Evolutionary conservation across 495 filamentous ascomycete species (phyloP).

Genomic region (Jackrogersella minutella): DNA sequence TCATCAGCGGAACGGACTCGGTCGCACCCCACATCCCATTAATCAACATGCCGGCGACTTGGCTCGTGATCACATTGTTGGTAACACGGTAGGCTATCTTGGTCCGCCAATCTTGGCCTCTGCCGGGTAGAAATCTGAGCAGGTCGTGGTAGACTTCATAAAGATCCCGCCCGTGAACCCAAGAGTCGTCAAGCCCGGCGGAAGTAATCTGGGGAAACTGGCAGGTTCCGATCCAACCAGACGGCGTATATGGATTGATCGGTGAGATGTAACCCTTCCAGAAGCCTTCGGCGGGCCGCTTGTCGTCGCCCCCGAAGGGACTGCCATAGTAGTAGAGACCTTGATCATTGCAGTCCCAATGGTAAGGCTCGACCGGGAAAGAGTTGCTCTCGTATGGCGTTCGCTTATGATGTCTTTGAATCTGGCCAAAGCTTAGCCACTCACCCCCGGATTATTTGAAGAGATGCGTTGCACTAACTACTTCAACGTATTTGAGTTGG

Average conservation of each 20-base stretch:
- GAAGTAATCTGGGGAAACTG: slow-evolving; percentile 76
- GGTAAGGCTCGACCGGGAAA: slow-evolving; percentile 69
- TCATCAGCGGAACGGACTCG: slow-evolving; percentile 53
- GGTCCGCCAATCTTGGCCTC: slow-evolving; percentile 43
- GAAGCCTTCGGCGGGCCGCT: slow-evolving; percentile 56
- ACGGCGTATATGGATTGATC: slow-evolving; percentile 65
- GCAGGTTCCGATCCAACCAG: slow-evolving; percentile 69
- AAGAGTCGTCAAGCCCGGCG: slow-evolving; percentile 69
- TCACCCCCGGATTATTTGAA: neutral
- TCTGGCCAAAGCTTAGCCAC: slow-evolving; percentile 48
- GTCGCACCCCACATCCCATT: slow-evolving; percentile 63
- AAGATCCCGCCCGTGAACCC: slow-evolving; percentile 70
- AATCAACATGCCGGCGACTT: slow-evolving; percentile 72
- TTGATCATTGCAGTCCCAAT: slow-evolving; percentile 70
- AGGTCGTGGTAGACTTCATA: slow-evolving; percentile 69
- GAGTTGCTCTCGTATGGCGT: slow-evolving; percentile 74
- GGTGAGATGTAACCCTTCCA: slow-evolving; percentile 64
- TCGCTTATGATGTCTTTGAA: slow-evolving; percentile 77
- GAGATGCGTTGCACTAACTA: slow-evolving; percentile 51
- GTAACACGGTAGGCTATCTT: slow-evolving; percentile 68
- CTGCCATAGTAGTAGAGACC: slow-evolving; percentile 68
- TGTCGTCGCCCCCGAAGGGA: slow-evolving; percentile 50
- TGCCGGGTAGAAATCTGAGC: slow-evolving; percentile 64
- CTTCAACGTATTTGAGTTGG: slow-evolving; percentile 70
- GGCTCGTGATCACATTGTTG: slow-evolving; percentile 73